Base-by-base conservation (phyloP, 1,284 basidiomycete species). In the Malassezia psittaci region DNA sequence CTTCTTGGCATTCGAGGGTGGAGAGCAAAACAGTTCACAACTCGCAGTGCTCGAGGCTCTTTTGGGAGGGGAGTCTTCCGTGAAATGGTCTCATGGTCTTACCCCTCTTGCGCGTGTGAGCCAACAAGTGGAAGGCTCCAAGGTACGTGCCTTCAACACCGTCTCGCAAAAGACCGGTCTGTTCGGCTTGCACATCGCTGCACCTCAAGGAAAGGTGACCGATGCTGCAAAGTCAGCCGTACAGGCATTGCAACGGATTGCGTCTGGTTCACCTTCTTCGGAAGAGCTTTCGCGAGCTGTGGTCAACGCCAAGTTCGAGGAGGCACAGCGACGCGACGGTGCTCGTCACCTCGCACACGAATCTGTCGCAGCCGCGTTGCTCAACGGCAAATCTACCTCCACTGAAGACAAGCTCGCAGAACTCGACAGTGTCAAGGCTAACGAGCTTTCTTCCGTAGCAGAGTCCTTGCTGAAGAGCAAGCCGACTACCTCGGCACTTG, bases 301-400 rank as follows among this genome's bases (percentile, higher is more conserved):
- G 41, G 70, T 69, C 42, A 68, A 69, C 59, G 70, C 70, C 55
- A 74, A 71, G 52, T 74, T 72, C 48, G 62, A 64, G 24, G 57
- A 61, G 43, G 70, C 70, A 16, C 36, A 52, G 38, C 54, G 61
- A 32, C 51, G 70, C 38, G 72, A 74, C 53, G 42, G 49, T 16
- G 58, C 60, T 54, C 57, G 69, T 18, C 57, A 61, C 13, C 55
- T 59, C 3, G 49, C 54, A 18, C 68, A 70, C 60, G 65, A 69
- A 48, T 52, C 60, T 21, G 63, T 66, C 19, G 60, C 52, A 39
- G 61, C 64, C 10, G 29, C 36, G 45, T 61, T 74, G 6, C 63
- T 72, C 40, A 62, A 66, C 32, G 61, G 54, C 21, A 59, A 58
- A 36, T 59, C 65, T 9, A 48, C 51, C 3, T 53, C 61, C n/a